A percentile compares a stretch with the other conserved stretches of the same genome.
Conservation (phyloP, 148 eudicot genomes). For the Tetragonia tetragonoides region DNA sequence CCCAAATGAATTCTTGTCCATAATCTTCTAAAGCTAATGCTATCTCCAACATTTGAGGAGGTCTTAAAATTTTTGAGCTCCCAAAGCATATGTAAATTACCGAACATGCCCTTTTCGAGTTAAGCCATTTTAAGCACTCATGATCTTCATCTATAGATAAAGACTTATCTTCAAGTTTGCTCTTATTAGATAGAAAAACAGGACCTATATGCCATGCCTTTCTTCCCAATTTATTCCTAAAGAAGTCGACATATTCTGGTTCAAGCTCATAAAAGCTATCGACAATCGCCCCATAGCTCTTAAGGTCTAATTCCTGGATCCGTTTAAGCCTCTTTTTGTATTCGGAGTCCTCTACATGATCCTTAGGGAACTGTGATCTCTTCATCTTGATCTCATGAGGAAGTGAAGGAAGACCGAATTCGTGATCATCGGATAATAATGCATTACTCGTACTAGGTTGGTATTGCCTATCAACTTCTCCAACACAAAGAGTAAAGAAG, state of each 20-base stretch:
- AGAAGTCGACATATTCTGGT: constrained; percentile 48
- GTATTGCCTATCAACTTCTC: constrained; percentile 21
- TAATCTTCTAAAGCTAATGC: constrained; percentile 56
- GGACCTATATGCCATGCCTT: constrained; percentile 66
- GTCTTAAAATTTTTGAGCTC: constrained; percentile 22
- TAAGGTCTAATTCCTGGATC: constrained; percentile 30
- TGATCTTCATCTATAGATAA: constrained; percentile 34
- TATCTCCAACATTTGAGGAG: constrained; percentile 39
- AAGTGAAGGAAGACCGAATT: constrained; percentile 31
- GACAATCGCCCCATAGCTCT: constrained; percentile 46
- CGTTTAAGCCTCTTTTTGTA: background rate
- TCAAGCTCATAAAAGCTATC: constrained; percentile 73
- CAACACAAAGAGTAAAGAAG: constrained; percentile 32
- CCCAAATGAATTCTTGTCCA: constrained; percentile 57
- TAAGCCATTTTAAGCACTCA: constrained; percentile 57
- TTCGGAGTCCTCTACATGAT: background rate
- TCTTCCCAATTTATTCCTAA: constrained; percentile 34
- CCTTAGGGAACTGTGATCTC: constrained; percentile 14
- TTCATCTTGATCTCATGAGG: constrained; percentile 38
- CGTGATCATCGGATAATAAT: constrained; percentile 41
- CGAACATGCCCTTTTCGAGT: constrained; percentile 45
- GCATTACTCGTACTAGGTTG: constrained; percentile 32
- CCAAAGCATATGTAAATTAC: constrained; percentile 59
- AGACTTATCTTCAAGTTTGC: constrained; percentile 22
- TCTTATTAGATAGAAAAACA: constrained; percentile 33